A percentile compares a stretch with the other conserved stretches of the same genome.
phyloP scores from a whole-genome alignment of 495 filamentous ascomycete species.

The Penicillium soppii region DNA sequence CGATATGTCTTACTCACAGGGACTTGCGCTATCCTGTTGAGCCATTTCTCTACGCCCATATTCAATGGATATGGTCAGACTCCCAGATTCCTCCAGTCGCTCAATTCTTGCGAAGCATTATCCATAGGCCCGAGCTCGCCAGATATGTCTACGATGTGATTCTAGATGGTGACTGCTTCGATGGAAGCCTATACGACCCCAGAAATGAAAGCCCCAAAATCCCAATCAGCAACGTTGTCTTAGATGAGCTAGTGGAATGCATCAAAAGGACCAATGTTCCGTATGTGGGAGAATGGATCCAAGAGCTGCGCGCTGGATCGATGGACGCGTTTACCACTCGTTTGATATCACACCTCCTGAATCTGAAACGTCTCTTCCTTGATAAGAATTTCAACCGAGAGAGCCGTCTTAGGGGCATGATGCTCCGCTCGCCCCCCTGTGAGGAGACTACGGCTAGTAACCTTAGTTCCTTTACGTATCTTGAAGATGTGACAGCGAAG shows the following conservation, averaged over 20 bases:
- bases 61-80: background rate
- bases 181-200: background rate
- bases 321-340: background rate
- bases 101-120: background rate
- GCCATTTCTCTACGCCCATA: background rate
- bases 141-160: background rate
- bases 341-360: background rate
- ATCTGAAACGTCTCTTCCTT: background rate
- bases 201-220: background rate
- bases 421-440: background rate
- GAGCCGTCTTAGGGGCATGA: background rate
- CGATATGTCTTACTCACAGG: background rate
- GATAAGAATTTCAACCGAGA: background rate
- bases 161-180: background rate
- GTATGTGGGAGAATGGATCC: background rate
- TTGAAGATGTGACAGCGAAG: background rate
- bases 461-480: background rate
- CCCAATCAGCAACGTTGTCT: background rate
- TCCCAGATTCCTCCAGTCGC: background rate
- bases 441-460: background rate
- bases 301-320: background rate
- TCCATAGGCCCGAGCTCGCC: background rate
- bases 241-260: background rate
- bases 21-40: background rate
- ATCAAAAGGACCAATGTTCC: background rate